Base-by-base conservation (phyloP, 2,329 filamentous ascomycete genomes). In the Epichloe festucae region DNA sequence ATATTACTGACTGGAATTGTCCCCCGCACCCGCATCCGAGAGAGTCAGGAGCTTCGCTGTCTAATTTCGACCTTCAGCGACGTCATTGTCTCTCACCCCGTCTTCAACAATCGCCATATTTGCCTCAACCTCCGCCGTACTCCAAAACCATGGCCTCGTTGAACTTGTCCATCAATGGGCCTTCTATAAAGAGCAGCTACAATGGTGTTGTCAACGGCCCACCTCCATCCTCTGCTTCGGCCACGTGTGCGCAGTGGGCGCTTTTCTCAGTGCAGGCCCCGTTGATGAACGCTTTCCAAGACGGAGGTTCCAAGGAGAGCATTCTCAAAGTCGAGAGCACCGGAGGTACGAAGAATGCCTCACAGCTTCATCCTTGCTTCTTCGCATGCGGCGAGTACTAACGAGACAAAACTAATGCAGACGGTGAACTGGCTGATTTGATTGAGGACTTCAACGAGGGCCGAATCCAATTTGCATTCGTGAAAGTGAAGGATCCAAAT, bases 381-480 rank as follows among this genome's bases (percentile, higher is more conserved):
- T 44, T 38, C 41, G 14, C 36, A 42, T 36, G 41, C 40, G 34
- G 44, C 35, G 39, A 46, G 49, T 49, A 48, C 60, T 63, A 56
- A 61, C 54, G 52, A 41, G 36, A 50, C 51, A 44, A 17, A 48
- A 48, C 5, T n/a, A n/a, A 35, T 43, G 41, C 64, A 93, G 90
- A 96, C 72, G 93, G 93, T 56, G 91, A 98, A 69, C 75, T 98
- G 56, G 74, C 82, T 52, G 89, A 96, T 58, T 76, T 98, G 53
- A 80, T 95, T 60, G 93, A 98, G 59, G 93, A 98, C 57, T 95
- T 98, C 70, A 97, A 85, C 59, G 93, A 98, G 68, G 93, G 93
- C 51, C 85, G 89, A 62, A 86, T 98, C 59, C 93, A 98, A 70
- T 98, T 96, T 70, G 93, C 89, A 31, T 97, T 94, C 63, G 84